Conservation (phyloP, 768 basidiomycete species). For the Kondoa subrosea region DNA sequence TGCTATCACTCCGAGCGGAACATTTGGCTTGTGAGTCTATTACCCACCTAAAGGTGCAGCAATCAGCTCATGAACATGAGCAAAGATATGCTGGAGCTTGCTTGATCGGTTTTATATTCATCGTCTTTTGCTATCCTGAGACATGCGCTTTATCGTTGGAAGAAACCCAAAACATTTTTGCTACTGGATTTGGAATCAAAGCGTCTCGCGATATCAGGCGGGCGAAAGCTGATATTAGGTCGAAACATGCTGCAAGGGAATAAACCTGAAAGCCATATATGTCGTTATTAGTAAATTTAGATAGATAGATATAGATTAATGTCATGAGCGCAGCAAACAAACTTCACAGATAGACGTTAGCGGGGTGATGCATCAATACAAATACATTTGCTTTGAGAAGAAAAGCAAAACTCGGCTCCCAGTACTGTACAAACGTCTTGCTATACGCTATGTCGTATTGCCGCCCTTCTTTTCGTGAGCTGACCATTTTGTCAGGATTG, state of each 20-base stretch:
- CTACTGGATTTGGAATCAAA: slow-evolving; percentile 24
- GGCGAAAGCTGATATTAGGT: slow-evolving; percentile 14
- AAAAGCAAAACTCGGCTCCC: too few relatives aligned
- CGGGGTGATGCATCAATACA: too few relatives aligned
- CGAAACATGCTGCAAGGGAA: not conserved
- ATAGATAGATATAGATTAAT: not conserved
- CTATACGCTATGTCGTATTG: too few relatives aligned
- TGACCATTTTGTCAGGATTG: too few relatives aligned
- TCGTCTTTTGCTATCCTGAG: slow-evolving; percentile 56
- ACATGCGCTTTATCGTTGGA: slow-evolving; percentile 44
- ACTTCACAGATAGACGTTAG: too few relatives aligned
- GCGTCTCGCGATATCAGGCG: slow-evolving; percentile 19
- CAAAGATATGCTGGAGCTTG: slow-evolving; percentile 12
- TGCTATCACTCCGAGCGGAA: slow-evolving; percentile 26
- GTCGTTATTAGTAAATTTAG: not conserved
- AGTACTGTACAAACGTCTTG: too few relatives aligned
- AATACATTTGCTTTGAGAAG: too few relatives aligned
- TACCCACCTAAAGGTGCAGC: slow-evolving; percentile 8
- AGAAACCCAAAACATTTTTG: slow-evolving; percentile 30
- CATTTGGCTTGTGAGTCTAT: slow-evolving; percentile 25
- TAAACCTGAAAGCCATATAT: not conserved
- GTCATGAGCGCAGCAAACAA: too few relatives aligned
- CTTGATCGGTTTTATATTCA: slow-evolving; percentile 43
- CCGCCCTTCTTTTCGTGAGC: too few relatives aligned
- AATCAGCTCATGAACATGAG: not conserved